Base-by-base conservation (phyloP, 1,139 yeast species). In the Kluyveromyces sp. region DNA sequence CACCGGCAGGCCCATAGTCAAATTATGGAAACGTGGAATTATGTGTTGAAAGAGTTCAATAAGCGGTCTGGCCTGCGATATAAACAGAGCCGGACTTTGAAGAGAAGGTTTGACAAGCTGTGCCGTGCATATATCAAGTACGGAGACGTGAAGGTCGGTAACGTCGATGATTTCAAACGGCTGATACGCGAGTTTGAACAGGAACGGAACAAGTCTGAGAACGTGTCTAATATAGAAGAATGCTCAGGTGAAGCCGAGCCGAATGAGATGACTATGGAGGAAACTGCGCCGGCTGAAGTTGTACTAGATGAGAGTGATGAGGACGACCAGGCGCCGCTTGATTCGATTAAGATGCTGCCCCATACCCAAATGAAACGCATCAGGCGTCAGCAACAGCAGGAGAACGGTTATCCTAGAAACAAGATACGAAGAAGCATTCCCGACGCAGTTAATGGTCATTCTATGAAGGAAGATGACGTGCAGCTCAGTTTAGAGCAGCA, bases 71-170 rank as follows among this genome's bases (percentile, higher is more conserved):
- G 53, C 6, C 46, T 49, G 3, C 45, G 45, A 3, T 57, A 57
- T 33, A 53, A 54, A 31, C 65, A 61, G 43, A 51, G 49, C 20
- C 52, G 65, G 22, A 60, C 64, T 2, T 36, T 61, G 22, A 55
- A 52, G 48, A 55, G 47, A 15, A 51, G 60, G 34, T 60, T 58
- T 36, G 58, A 56, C 28, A 55, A 53, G 44, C 36, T 61, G 33
- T 48, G 49, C 30, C 51, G 47, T 2, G 28, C 45, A 9, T 55
- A 48, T 39, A 15, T 33, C 3, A 41, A 42, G 25, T 46, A 39
- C 8, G 52, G 49, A 28, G 44, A 42, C 17, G 42, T 38, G 13
- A 42, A 43, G 22, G 42, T 45, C 2, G 39, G 35, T 11, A 45
- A 49, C 31, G 40, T 46, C n/a, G 50, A 42, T 12, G 31, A 46